Base-by-base conservation (phyloP, 2,329 filamentous ascomycete genomes). In the Cladophialophora bantiana region DNA sequence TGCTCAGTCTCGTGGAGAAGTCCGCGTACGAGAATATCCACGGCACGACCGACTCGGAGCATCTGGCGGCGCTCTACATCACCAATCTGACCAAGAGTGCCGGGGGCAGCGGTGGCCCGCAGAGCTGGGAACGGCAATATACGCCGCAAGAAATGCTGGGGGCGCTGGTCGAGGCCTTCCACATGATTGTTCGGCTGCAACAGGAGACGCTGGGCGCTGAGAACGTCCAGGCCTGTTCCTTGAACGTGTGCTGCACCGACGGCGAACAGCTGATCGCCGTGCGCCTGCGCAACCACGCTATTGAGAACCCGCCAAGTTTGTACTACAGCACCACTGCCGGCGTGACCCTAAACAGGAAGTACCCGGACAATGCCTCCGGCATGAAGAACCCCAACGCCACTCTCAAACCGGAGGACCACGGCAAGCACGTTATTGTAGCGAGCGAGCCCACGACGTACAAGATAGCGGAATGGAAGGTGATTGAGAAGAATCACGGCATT, bases 381-480 rank as follows among this genome's bases (percentile, higher is more conserved):
- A 70, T 67, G 3, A 50, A 40, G 1, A 68, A 76, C 4, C 71
- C 74, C 9, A 78, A 79, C 53, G 72, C 78, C 1, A 76, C 74
- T 54, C 77, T 75, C 1, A 75, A 77, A 18, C 75, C 57, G 15
- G 77, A 79, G 60, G 78, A 81, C 32, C 80, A 82, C 73, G 84
- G 83, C 2, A 79, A 78, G 52, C 84, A 86, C 74, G 79, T 84
- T 40, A 85, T 72, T 50, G 66, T 72, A 50, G 83, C 84, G 12
- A 83, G 80, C 69, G 84, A 86, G 75, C 84, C 84, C 12, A 84
- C 80, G 32, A 86, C 84, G 7, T 86, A 83, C 69, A 81, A 83
- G 70, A 77, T 81, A 57, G 75, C 77, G 20, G 83, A 86, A 60
- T 86, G 84, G 84, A 75, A 80, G 65, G 70, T 86, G 66, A 83